A percentile compares a stretch with the other conserved stretches of the same genome.
Conservation (phyloP, 1,139 yeast species). For the Diutina ranongensis region DNA sequence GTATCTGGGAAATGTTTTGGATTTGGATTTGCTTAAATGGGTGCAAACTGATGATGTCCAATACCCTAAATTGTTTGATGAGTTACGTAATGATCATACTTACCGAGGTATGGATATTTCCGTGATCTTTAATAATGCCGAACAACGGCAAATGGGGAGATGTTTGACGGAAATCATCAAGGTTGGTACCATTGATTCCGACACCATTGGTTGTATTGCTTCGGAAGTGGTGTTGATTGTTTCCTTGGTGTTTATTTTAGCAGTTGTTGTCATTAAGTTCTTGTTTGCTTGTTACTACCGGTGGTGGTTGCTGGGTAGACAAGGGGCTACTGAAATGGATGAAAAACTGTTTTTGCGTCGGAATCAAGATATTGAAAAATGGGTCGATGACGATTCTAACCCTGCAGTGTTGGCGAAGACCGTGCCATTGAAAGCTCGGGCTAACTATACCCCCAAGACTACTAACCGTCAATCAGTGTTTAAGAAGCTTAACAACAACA, state of each 20-base stretch:
- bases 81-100: slow-evolving; percentile 40
- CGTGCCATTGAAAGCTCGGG: slow-evolving; percentile 41
- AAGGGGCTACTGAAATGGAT: slow-evolving; percentile 63
- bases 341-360: slow-evolving; percentile 34
- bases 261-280: slow-evolving; percentile 69
- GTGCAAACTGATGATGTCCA: slow-evolving; percentile 53
- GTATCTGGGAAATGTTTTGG: slow-evolving; percentile 80
- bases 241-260: slow-evolving; percentile 73
- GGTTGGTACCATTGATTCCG: slow-evolving; percentile 83
- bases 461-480: slow-evolving; percentile 37
- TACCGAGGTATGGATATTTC: slow-evolving; percentile 77
- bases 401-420: slow-evolving; percentile 43
- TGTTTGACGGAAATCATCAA: slow-evolving; percentile 82
- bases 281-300: slow-evolving; percentile 79
- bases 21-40: slow-evolving; percentile 68
- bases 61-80: slow-evolving; percentile 63
- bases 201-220: slow-evolving; percentile 93
- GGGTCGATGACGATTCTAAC: slow-evolving; percentile 50
- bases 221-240: slow-evolving; percentile 71
- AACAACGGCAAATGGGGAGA: slow-evolving; percentile 61
- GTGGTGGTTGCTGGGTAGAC: slow-evolving; percentile 68
- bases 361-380: slow-evolving; percentile 59
- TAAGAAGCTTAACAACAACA: slow-evolving; percentile 14
- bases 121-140: slow-evolving; percentile 54
- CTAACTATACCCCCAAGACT: slow-evolving; percentile 30